These are phyloP conservation scores for Rhodamnia rubescens DNA, from an alignment of 345 rosid species.

Conservation along the genomic window DNA sequence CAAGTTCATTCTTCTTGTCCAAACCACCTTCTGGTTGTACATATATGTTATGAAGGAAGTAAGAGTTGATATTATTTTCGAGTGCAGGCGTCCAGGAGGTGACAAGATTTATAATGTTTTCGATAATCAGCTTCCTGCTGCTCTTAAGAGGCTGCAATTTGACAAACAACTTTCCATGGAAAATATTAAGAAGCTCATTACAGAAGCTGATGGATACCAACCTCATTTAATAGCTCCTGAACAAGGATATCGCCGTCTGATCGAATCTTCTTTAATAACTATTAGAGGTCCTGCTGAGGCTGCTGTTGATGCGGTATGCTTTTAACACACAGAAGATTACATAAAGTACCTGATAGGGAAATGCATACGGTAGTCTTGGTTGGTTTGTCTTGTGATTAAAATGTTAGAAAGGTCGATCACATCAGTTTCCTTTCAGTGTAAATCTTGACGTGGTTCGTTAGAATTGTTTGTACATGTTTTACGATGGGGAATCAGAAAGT, in stretches of 20 bases:
- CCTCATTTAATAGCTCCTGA: constrained; percentile 99
- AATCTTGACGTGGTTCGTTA: not conserved
- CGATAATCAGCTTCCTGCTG: constrained; percentile 98
- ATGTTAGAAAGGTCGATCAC: not conserved
- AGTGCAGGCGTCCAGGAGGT: constrained; percentile 88
- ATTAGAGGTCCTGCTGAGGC: constrained; percentile 99
- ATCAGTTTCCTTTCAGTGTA: not conserved
- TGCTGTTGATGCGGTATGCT: constrained; percentile 90
- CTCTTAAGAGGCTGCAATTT: constrained; percentile 94
- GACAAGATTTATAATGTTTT: constrained; percentile 89
- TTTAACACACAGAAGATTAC: not conserved
- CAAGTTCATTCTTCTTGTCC: not conserved
- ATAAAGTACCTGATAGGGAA: not conserved
- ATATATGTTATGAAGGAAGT: not conserved
- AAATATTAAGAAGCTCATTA: constrained; percentile 86
- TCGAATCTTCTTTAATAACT: constrained; percentile 75
- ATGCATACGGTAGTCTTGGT: not conserved
- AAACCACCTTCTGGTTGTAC: not conserved
- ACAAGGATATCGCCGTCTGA: constrained; percentile 98
- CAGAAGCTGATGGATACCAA: constrained; percentile 99
- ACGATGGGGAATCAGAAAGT: not conserved
- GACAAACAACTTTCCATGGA: constrained; percentile 99
- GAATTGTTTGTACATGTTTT: not conserved
- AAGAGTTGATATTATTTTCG: not conserved
- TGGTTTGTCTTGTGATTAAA: not conserved